These are phyloP conservation scores for Dentipellis sp. DNA, from an alignment of 768 basidiomycete species.

Conservation along the genomic window DNA sequence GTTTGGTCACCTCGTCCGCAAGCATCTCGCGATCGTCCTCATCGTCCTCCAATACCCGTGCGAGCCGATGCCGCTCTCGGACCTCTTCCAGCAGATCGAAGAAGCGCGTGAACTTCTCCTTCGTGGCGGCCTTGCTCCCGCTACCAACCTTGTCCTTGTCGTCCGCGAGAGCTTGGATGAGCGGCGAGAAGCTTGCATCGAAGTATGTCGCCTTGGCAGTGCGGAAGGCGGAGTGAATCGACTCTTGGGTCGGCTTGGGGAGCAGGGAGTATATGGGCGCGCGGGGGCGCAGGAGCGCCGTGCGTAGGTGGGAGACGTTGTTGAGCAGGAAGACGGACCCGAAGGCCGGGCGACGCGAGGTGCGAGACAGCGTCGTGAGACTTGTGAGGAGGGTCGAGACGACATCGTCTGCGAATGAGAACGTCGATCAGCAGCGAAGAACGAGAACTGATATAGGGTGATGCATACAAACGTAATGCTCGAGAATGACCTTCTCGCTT, in stretches of 20 bases:
- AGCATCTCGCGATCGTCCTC: constrained; percentile 46
- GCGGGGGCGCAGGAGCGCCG: constrained; percentile 46
- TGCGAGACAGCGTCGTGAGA: constrained; percentile 53
- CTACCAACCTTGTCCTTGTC: constrained; percentile 31
- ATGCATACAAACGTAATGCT: constrained; percentile 61
- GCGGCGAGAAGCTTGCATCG: constrained; percentile 71
- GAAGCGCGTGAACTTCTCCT: constrained; percentile 79
- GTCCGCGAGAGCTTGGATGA: constrained; percentile 54
- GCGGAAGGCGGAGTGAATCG: constrained; percentile 61
- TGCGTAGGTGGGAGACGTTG: constrained; percentile 64
- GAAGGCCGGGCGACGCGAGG: constrained; percentile 50
- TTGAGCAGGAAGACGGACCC: constrained; percentile 74
- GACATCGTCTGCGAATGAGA: constrained; percentile 50
- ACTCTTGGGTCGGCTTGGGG: constrained; percentile 51
- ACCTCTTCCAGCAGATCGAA: constrained; percentile 77
- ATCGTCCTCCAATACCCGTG: constrained; percentile 65
- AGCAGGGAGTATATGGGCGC: constrained; percentile 40
- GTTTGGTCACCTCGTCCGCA: constrained; percentile 65
- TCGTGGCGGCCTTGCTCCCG: constrained; percentile 45
- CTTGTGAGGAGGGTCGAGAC: constrained; percentile 53
- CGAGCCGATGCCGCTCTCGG: constrained; percentile 62
- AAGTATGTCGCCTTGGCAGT: constrained; percentile 81
- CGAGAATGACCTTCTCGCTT: constrained; percentile 52
- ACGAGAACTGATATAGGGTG: not conserved
- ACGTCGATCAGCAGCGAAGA: not conserved